Evolutionary conservation across 129 eudicot species (phyloP), one percentile per base, ranked within the genome.

Genomic region (Flaveria sonorensis): DNA sequence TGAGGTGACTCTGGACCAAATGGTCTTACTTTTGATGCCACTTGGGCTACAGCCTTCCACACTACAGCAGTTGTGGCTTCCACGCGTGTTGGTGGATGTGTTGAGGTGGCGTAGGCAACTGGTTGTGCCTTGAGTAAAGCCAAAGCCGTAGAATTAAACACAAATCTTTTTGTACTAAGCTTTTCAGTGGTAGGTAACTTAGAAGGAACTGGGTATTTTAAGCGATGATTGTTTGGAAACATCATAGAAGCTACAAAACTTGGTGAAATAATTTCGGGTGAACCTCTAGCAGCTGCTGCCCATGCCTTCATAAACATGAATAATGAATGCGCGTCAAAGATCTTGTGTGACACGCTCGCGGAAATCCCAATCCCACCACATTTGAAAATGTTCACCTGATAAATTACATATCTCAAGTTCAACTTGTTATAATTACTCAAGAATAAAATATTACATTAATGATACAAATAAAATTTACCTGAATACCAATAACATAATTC

Each of bases 351-450:
- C 26, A 71, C 2, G 45, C 50, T 56, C 20, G 72, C 46, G 28
- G 77, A 21, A 23, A 83, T 55, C 9, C 73, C 86, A 55, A 83
- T 51, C 4, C 86, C 83, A 52, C 83, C 82, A 23, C 83, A 83
- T 4, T 50, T 45, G 60, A 83, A 83, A 28, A 70, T 19, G 57
- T 74, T 78, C 0, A 83, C 69, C 70, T 83, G 81, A 36, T 60
- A 73, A 15, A 55, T 32, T 32, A 6, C 20, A 11, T 19, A 23
- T 24, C 19, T 24, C 43, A 32, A 62, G 30, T 26, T 26, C 18
- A 62, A 28, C 40, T 21, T 62, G 12, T 11, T 28, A n/a, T n/a
- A n/a, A n/a, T n/a, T 13, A 26, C 6, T 24, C 19, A 18, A 11
- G 1, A 20, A 57, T 2, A 61, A 0, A 2, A 43, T 8, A 9